phyloP scores from a whole-genome alignment of 1,284 basidiomycete genomes.

The Singerocomus rubriflavus region DNA sequence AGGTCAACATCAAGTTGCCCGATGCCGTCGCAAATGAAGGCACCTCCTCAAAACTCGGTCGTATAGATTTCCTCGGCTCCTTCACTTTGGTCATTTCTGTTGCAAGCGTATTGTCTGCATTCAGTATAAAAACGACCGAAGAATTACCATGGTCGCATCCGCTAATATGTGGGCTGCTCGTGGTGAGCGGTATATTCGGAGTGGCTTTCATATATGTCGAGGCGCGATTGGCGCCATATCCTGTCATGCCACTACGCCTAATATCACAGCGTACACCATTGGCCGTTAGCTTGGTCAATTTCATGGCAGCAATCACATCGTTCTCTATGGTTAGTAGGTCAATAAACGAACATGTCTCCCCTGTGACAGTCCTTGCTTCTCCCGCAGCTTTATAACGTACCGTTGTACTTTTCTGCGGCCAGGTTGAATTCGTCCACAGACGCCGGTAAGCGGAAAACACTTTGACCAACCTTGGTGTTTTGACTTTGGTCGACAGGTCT shows the following conservation, averaged over 20 bases:
- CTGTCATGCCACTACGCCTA: slow-evolving; percentile 81
- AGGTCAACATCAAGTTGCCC: slow-evolving; percentile 70
- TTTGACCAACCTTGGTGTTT: not conserved
- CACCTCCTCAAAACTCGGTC: slow-evolving; percentile 60
- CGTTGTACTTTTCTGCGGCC: slow-evolving; percentile 89
- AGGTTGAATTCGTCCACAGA: slow-evolving; percentile 66
- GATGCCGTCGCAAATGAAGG: slow-evolving; percentile 57
- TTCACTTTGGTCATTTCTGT: slow-evolving; percentile 74
- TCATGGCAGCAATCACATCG: slow-evolving; percentile 70
- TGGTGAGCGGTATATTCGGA: slow-evolving; percentile 51
- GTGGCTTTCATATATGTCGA: slow-evolving; percentile 72
- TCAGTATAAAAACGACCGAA: slow-evolving; percentile 80
- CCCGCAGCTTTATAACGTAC: slow-evolving; percentile 77
- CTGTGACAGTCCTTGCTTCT: slow-evolving; percentile 3
- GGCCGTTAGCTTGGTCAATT: slow-evolving; percentile 77
- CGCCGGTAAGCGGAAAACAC: slow-evolving; percentile 50
- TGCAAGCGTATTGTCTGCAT: slow-evolving; percentile 70
- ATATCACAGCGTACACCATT: slow-evolving; percentile 75
- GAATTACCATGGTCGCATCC: slow-evolving; percentile 76
- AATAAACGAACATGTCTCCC: not conserved
- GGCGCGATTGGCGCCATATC: slow-evolving; percentile 68
- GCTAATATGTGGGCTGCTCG: slow-evolving; percentile 63
- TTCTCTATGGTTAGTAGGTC: slow-evolving; percentile 71
- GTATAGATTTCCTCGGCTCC: slow-evolving; percentile 83
- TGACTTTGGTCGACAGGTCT: slow-evolving; percentile 42